phyloP scores from a whole-genome alignment of 176 grass and related monocot genomes.

The Triticum aestivum region DNA sequence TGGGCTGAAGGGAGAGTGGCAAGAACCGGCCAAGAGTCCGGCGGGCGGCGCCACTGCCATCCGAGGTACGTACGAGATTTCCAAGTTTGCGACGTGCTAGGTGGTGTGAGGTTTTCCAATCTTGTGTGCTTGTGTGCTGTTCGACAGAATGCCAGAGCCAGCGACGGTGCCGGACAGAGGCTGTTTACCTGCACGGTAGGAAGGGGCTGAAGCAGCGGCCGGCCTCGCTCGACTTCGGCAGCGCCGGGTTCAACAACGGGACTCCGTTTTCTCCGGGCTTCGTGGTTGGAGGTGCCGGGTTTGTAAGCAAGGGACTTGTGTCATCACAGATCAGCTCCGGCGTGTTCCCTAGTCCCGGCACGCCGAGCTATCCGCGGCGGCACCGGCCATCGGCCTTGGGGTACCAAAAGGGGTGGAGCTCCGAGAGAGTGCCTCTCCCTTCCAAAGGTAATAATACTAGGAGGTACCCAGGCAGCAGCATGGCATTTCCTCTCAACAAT shows the following conservation, averaged over 20 bases:
- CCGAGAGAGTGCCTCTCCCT: conserved; percentile 76
- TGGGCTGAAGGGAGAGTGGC: conserved; percentile 35
- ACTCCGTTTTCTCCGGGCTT: conserved; percentile 52
- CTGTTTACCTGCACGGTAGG: conserved; percentile 39
- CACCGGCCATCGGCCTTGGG: conserved; percentile 33
- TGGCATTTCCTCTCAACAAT: conserved; percentile 64
- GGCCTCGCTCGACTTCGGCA: conserved; percentile 62
- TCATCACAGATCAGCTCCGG: conserved; percentile 53
- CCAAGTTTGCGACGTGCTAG: not conserved
- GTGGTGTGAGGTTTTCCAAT: not conserved
- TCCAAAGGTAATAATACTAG: conserved; percentile 38
- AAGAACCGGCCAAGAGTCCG: conserved; percentile 20
- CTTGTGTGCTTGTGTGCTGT: conserved; percentile 37
- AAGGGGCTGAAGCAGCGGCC: conserved; percentile 51
- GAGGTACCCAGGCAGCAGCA: conserved; percentile 50
- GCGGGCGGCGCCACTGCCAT: conserved; percentile 13
- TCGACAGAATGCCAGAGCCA: conserved; percentile 65
- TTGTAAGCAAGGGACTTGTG: conserved; percentile 66
- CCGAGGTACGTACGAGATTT: conserved; percentile 23
- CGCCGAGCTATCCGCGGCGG: conserved; percentile 45
- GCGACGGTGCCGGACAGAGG: conserved; percentile 27
- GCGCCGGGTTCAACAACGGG: conserved; percentile 48
- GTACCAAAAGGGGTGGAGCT: conserved; percentile 81
- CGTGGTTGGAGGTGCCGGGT: conserved; percentile 44
- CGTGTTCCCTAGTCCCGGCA: conserved; percentile 74